Conservation (phyloP, 225 moss, liverwort and hornwort species). For the Sphagnum tenellum region DNA sequence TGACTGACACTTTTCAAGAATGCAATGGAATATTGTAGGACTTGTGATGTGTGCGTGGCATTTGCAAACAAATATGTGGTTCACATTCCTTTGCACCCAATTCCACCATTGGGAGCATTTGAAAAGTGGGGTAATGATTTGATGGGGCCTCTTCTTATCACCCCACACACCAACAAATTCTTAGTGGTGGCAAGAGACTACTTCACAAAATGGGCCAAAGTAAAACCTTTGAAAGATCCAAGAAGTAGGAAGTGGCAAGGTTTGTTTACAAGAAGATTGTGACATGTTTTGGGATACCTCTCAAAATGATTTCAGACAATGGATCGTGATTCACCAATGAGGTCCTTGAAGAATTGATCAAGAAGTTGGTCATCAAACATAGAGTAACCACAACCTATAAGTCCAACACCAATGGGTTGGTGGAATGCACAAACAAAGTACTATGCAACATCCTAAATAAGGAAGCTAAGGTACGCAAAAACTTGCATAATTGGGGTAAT, state of each 20-base stretch:
- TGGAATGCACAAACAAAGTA: not conserved
- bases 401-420: not conserved
- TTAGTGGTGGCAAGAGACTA: not conserved
- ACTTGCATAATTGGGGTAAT: not conserved
- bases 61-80: no score
- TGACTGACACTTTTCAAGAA: no score
- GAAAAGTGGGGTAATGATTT: not conserved
- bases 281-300: not conserved
- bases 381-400: not conserved
- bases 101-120: not conserved
- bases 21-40: no score
- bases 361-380: not conserved
- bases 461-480: not conserved
- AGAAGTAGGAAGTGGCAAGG: not conserved
- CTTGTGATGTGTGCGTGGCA: no score
- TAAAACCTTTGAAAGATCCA: not conserved
- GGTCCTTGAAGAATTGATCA: no score
- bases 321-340: not conserved
- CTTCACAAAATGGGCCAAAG: not conserved
- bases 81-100: no score
- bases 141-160: not conserved
- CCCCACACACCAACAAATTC: not conserved
- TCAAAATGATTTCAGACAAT: no score
- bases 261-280: not conserved
- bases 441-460: not conserved